Conservation (phyloP, 176 grass and related monocot genomes). For the Zoysia pacifica region DNA sequence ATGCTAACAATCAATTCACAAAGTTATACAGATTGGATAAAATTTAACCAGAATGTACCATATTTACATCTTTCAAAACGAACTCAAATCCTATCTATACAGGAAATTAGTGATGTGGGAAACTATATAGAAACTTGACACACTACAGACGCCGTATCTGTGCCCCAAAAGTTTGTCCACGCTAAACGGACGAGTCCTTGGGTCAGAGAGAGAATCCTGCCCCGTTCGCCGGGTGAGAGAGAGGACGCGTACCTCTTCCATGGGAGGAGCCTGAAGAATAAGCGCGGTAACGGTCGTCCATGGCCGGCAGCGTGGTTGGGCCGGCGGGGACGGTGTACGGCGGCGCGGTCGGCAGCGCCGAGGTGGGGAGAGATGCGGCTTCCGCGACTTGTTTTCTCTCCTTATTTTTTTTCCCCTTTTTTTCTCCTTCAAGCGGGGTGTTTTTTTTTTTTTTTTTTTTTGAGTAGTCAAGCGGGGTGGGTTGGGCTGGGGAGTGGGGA, state of each 20-base stretch:
- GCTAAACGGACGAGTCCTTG: not conserved
- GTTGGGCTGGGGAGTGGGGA: not conserved
- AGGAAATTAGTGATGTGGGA: not conserved
- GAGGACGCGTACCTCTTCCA: conserved; percentile 40
- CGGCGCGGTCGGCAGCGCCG: conserved; percentile 3
- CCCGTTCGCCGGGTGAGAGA: not conserved
- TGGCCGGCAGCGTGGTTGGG: not conserved
- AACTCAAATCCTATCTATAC: not conserved
- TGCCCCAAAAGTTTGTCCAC: not conserved
- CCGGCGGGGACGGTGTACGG: not conserved
- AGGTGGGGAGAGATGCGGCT: not conserved
- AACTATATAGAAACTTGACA: not conserved
- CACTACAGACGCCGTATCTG: not conserved
- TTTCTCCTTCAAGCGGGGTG: not conserved
- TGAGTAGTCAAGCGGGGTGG: not conserved
- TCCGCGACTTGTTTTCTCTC: not conserved
- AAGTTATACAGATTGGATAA: not conserved
- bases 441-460: too few species aligned
- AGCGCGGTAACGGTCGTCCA: conserved; percentile 52
- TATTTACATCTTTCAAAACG: not conserved
- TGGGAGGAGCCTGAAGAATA: conserved; percentile 27
- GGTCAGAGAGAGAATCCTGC: not conserved
- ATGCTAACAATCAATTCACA: not conserved
- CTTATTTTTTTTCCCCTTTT: not conserved
- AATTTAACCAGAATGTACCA: not conserved